These are phyloP conservation scores for Rhynchospora tenuis DNA, from an alignment of 176 grass and related monocot genomes.

Conservation along the genomic window DNA sequence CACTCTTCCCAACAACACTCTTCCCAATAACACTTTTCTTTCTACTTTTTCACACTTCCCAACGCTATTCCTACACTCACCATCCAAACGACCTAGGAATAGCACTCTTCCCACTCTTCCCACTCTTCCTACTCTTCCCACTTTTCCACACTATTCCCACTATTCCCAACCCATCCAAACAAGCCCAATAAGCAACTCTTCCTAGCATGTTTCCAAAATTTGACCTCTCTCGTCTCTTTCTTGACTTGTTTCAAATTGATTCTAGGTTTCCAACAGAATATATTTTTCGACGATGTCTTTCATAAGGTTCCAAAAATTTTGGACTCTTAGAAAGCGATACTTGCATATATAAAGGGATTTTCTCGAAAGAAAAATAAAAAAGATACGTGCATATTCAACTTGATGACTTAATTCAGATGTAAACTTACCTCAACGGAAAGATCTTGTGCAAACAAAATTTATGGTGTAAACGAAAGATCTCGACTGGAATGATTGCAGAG, in stretches of 20 bases:
- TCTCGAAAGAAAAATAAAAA: background rate
- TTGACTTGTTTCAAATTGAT: background rate
- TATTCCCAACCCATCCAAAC: too few relatives aligned
- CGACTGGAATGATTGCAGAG: background rate
- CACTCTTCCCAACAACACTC: too few relatives aligned
- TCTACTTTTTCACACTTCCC: too few relatives aligned
- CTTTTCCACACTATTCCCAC: too few relatives aligned
- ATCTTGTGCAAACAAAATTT: background rate
- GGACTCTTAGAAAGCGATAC: background rate
- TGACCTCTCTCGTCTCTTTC: background rate
- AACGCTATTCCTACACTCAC: too few relatives aligned
- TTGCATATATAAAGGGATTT: background rate
- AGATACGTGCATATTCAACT: background rate
- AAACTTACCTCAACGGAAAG: background rate
- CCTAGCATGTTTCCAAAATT: background rate
- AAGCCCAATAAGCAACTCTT: background rate
- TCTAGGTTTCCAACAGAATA: constrained; percentile 7
- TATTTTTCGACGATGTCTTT: background rate
- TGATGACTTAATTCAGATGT: background rate
- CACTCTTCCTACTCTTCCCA: too few relatives aligned
- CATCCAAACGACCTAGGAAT: too few relatives aligned
- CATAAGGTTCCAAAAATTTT: background rate
- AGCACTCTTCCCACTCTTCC: too few relatives aligned
- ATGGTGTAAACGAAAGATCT: too few relatives aligned
- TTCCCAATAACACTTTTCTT: too few relatives aligned